Percentiles rank a stretch among this genome's conserved stretches.
These are phyloP conservation scores for Clarireedia paspali DNA, from an alignment of 2,329 filamentous ascomycete species.

Conservation along the genomic window DNA sequence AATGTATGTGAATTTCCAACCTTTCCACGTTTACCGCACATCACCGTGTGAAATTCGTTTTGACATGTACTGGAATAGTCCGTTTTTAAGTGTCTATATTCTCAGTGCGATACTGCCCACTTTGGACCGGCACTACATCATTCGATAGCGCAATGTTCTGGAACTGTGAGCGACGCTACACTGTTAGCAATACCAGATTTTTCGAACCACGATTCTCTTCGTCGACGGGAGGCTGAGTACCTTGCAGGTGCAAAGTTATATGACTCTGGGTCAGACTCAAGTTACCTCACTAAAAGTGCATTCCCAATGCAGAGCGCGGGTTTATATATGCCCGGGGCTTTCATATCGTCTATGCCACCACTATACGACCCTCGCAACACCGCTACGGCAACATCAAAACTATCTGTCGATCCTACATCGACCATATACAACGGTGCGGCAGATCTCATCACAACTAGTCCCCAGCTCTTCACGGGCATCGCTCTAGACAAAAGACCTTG, in stretches of 20 bases:
- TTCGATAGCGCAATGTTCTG: constrained; percentile 26
- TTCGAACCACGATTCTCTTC: constrained; percentile 25
- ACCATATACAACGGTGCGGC: background rate
- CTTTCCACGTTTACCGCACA: background rate
- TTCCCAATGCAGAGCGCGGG: constrained; percentile 14
- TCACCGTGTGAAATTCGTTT: background rate
- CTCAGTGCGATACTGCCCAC: constrained; percentile 30
- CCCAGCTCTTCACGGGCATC: constrained; percentile 1
- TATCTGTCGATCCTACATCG: background rate
- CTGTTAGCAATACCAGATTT: constrained; percentile 18
- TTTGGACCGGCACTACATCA: constrained; percentile 30
- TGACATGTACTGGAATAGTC: constrained; percentile 18
- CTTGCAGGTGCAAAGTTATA: constrained; percentile 16
- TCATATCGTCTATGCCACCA: constrained; percentile 5
- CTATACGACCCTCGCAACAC: constrained; percentile 2
- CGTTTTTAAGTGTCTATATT: constrained; percentile 31
- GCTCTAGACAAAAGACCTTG: background rate
- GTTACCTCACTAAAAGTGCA: constrained; percentile 17
- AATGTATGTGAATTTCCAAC: constrained; percentile 19
- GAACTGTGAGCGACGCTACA: constrained; percentile 13
- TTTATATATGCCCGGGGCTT: constrained; percentile 1
- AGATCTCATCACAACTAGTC: constrained; percentile 1
- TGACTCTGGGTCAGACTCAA: constrained; percentile 16
- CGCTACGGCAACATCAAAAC: background rate
- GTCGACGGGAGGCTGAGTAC: constrained; percentile 25